Evolutionary conservation across 352 stramenopile genomes (phyloP), one percentile per base, ranked within the genome.

Genomic region (Phytopythium helicoides): DNA sequence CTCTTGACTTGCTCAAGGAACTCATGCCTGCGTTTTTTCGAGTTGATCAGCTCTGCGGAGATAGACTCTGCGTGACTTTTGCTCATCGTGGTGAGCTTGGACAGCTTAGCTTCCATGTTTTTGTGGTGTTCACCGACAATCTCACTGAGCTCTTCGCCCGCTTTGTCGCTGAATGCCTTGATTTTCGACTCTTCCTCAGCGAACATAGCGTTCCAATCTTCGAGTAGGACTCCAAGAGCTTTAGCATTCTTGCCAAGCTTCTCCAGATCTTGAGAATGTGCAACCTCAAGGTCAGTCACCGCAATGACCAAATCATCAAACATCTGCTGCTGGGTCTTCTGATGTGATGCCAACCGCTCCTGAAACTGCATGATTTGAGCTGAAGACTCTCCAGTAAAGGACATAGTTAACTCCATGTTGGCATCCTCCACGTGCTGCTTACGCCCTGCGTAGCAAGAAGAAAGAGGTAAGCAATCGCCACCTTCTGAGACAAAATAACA

Each of bases 301-400:
- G 71, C 62, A 16, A 41, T 64, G 3, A 64, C 56, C 6, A 89
- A 60, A 25, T 76, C 79, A 14, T 56, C 37, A 53, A 82, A 74
- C 50, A 84, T 49, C 7, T 37, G 50, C 25, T 71, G 55, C 57
- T 92, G 81, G 18, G 57, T 61, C 12, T 76, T 51, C 46, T 88
- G 71, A 33, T 89, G 78, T 21, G 71, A 56, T n/a, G 56, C 39
- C 6, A 92, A 42, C 21, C 72, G 56, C 8, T 71, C 45, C 31
- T 85, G 62, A 33, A 89, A 89, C 3, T 51, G 40, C 7, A 60
- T 51, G 23, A 91, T 71, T 28, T 82, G 74, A 0, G 56, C 52
- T 3, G 77, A 49, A 3, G 77, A 78, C 1, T 71, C 50, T n/a
- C 62, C 67, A 9, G 66, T 70, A 55, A 81, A 89, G 7, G 56